These are phyloP conservation scores for Globisporangium middletonii DNA, from an alignment of 352 stramenopile species.

Conservation along the genomic window DNA sequence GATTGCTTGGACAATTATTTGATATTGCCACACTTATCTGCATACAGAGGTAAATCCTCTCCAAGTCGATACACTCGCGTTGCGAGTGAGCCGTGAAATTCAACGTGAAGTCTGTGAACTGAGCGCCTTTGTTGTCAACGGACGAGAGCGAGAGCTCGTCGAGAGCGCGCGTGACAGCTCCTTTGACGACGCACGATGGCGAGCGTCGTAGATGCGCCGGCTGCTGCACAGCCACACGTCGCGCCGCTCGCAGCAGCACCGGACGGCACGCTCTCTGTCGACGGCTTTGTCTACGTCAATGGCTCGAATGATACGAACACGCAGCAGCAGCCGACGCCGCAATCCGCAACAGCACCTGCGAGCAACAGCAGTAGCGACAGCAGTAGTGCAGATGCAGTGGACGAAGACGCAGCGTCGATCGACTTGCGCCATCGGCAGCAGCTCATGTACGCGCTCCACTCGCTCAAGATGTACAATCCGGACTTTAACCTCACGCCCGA, in stretches of 20 bases:
- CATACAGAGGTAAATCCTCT: too few species aligned
- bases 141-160: background rate
- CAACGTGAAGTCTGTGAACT: too few species aligned
- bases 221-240: background rate
- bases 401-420: background rate
- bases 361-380: background rate
- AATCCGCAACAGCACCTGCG: background rate
- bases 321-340: background rate
- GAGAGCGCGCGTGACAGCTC: too few species aligned
- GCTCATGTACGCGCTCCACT: constrained; percentile 46
- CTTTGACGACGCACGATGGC: background rate
- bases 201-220: background rate
- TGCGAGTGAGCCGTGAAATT: too few species aligned
- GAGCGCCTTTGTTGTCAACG: background rate
- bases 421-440: constrained; percentile 13
- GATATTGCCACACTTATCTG: too few species aligned
- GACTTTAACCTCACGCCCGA: constrained; percentile 78
- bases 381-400: background rate
- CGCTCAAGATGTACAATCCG: constrained; percentile 74
- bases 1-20: too few species aligned
- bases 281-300: constrained; percentile 7
- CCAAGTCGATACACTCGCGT: too few species aligned
- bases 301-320: background rate
- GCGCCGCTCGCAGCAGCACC: background rate
- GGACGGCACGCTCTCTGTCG: constrained; percentile 1